Conservation (phyloP, 176 grass and related monocot genomes). For the Carex pumila region DNA sequence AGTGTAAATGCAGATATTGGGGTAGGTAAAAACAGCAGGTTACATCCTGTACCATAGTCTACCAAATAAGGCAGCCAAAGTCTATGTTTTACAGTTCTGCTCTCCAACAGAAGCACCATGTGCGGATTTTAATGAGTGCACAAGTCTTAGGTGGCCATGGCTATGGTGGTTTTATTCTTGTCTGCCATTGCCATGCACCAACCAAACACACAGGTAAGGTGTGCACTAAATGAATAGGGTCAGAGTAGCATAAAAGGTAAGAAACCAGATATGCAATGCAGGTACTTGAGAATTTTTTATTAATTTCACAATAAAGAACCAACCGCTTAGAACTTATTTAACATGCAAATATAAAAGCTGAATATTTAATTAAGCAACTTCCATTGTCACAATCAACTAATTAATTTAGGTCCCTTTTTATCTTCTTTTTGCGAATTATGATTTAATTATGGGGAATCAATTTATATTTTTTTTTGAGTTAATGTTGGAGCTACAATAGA, state of each 20-base stretch:
- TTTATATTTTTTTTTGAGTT: neutral
- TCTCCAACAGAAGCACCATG: conserved; percentile 8
- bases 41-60: conserved; percentile 2
- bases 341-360: neutral
- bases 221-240: neutral
- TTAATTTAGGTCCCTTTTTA: neutral
- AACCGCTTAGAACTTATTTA: neutral
- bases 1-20: conserved; percentile 4
- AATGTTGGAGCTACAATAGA: neutral
- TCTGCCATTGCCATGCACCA: conserved; percentile 12
- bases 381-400: neutral
- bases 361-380: neutral
- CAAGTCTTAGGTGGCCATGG: conserved; percentile 6
- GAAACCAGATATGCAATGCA: neutral
- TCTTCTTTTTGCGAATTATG: neutral
- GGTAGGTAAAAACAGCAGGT: neutral
- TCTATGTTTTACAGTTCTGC: conserved; percentile 1
- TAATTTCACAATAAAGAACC: neutral
- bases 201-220: neutral
- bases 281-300: neutral
- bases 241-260: neutral
- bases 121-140: conserved; percentile 11
- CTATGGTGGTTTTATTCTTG: neutral
- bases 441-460: neutral
- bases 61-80: conserved; percentile 4